Conservation (phyloP, 208 protist species). For the Acanthamoeba royreba region DNA sequence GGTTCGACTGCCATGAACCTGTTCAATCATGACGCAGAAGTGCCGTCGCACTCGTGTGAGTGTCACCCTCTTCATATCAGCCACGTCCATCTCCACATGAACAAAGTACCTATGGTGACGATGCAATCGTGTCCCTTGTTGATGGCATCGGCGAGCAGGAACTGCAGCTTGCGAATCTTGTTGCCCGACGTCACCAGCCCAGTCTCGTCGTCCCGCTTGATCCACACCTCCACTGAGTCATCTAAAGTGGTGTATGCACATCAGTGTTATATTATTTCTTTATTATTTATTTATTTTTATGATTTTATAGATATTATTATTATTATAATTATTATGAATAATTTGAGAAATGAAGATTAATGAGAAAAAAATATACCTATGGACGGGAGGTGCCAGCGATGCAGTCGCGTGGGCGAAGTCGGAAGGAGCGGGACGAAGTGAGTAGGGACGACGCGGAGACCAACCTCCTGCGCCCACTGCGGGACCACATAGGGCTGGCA, state of each 20-base stretch:
- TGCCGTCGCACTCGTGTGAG: background rate
- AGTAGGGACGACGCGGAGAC: background rate
- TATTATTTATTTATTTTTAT: background rate
- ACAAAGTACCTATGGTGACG: background rate
- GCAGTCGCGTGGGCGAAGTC: background rate
- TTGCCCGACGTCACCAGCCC: constrained; percentile 54
- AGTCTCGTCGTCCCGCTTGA: constrained; percentile 63
- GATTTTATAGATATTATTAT: background rate
- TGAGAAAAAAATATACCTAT: background rate
- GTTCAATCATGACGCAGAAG: background rate
- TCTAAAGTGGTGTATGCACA: no score
- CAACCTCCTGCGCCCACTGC: background rate
- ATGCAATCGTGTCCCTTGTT: background rate
- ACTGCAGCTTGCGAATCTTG: constrained; percentile 71
- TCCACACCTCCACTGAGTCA: constrained; percentile 16
- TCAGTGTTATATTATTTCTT: background rate
- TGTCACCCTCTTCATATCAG: background rate
- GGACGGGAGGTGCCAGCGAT: background rate
- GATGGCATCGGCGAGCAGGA: constrained; percentile 57
- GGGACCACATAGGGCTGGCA: background rate
- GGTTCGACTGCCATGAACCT: constrained; percentile 60
- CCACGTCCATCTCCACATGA: background rate
- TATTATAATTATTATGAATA: background rate
- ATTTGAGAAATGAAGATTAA: background rate
- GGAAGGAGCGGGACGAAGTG: background rate